Evolutionary conservation across 768 basidiomycete genomes (phyloP), one percentile per base, ranked within the genome.

Genomic region (Floccularia luteovirens): DNA sequence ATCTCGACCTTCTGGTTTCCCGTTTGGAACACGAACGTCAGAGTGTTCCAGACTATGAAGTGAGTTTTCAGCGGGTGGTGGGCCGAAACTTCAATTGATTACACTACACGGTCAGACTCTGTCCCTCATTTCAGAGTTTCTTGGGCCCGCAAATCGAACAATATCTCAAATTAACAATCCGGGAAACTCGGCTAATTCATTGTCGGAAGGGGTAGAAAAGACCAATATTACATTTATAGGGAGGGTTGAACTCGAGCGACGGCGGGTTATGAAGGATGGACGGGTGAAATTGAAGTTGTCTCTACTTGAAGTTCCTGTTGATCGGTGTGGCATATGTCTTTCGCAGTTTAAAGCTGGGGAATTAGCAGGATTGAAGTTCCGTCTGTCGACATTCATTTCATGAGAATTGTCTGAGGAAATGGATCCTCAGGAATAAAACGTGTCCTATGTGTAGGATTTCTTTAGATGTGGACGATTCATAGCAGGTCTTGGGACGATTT

Each of bases 271-370:
- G 35, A 64, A 64, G 46, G 74, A 83, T 49, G 84, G 85, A 4
- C 78, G 78, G 31, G 66, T 78, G 39, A 88, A 87, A 62, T 50
- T 85, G 32, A 89, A 86, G 62, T 57, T 87, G 36, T 64, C 68
- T 5, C 54, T 88, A 36, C 60, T 84, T 14, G 86, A 79, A 27
- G 63, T 71, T 11, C 51, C 65, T 1, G 83, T 89, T 24, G 75
- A 81, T 46, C 75, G 75, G 51, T 90, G 87, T 57, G 72, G 78
- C 28, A 79, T 87, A 36, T 89, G 87, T 54, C 60, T 86, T 54
- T 71, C 68, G 34, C 80, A 80, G 59, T 89, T 85, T 61, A 77
- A 65, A 58, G 66, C 61, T 5, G 72, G 60, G 13, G 79, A 88
- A 43, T 48, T 51, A 41, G 82, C 72, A 11, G 71, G 71, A 24